A percentile compares a stretch with the other conserved stretches of the same genome.
Conservation (phyloP, 305 asterid genomes). For the Plantago coronopus region DNA sequence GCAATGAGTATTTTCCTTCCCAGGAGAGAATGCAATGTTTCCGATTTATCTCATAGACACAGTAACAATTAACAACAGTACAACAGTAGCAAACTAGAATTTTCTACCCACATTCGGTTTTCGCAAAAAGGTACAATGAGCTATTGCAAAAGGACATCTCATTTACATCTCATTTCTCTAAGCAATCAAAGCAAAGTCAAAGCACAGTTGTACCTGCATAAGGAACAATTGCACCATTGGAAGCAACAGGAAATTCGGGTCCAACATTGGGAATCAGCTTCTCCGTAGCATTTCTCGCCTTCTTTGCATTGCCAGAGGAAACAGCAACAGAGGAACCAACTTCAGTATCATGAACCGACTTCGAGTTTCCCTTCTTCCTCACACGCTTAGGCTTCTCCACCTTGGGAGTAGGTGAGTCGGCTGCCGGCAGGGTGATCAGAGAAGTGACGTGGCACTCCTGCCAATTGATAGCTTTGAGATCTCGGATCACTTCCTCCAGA, state of each 20-base stretch:
- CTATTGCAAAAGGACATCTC: not conserved
- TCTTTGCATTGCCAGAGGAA: conserved; percentile 23
- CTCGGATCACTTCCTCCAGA: conserved; percentile 42
- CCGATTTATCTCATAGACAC: no score
- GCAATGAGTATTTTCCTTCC: no score
- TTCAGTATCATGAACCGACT: conserved; percentile 5
- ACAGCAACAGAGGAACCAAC: conserved; percentile 16
- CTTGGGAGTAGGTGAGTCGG: conserved; percentile 23
- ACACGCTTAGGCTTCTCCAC: conserved; percentile 19
- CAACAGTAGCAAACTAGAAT: not conserved
- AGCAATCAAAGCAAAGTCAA: not conserved
- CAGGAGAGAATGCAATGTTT: no score
- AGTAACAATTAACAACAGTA: not conserved
- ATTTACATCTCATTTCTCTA: not conserved
- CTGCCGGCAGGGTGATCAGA: conserved; percentile 32
- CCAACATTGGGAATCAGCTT: conserved; percentile 8
- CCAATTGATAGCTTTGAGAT: conserved; percentile 59
- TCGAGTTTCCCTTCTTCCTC: not conserved
- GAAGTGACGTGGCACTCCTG: conserved; percentile 71
- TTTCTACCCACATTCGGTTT: not conserved
- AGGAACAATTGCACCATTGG: conserved; percentile 26
- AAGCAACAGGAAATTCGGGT: conserved; percentile 11
- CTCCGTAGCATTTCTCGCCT: not conserved
- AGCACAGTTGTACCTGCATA: conserved; percentile 23
- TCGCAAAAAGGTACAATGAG: not conserved